Evolutionary conservation across 257 asterid species (phyloP), one percentile per base, ranked within the genome.

Genomic region (Ilex aquifolium): DNA sequence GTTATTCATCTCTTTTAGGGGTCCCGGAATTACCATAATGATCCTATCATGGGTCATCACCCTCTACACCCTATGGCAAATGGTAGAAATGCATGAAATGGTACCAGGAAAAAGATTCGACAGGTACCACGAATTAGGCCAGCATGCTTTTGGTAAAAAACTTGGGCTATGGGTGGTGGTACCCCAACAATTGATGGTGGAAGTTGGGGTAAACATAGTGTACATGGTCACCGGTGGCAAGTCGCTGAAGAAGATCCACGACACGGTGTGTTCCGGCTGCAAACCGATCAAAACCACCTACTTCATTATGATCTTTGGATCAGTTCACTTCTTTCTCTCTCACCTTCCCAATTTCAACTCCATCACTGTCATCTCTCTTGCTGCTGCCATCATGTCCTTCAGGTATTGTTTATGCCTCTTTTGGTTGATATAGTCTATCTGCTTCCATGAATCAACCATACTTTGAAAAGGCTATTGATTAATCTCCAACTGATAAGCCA

Each of bases 81-180:
- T 84, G 91, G 83, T 81, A 44, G 79, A 84, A 36, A 81, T 84
- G 91, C 91, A 84, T 17, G 91, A 84, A 61, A 74, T 72, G 61
- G 77, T 59, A 2, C 75, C 79, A 0, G 88, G 88, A 0, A 77
- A 76, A 9, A 72, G 90, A 6, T 74, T 78, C n/a, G 87, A 83
- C 57, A 53, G 90, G 62, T 83, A 83, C 63, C 90, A 83, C 61
- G 85, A 83, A 61, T 62, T 83, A 0, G 90, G 87, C 0, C 90
- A 80, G 59, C 69, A 70, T 29, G 87, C 87, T 0, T 84, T 84
- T 53, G 91, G 91, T 0, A 59, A 74, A 13, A 84, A 77, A 8
- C 79, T 77, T 0, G 87, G 91, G 17, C 64, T 84, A 1, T 81
- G 80, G 78, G 29, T 84, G 5, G 84, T 84, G 0, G 86, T 84